These are phyloP conservation scores for Groenewaldozyma auringiensis DNA, from an alignment of 1,139 yeast species.

Conservation along the genomic window DNA sequence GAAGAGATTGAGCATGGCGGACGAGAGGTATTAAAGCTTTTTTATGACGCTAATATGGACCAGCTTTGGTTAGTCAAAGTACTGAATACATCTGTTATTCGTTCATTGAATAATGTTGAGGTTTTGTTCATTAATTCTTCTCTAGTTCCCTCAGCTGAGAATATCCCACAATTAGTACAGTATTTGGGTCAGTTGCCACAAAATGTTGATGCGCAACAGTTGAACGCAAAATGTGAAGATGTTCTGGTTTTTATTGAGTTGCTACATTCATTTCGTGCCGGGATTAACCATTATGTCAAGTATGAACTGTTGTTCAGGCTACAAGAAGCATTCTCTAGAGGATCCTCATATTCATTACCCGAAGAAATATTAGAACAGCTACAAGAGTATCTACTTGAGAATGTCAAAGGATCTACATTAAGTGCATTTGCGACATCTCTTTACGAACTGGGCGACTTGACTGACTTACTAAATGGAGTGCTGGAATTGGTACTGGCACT, in stretches of 20 bases:
- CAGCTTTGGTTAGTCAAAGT: constrained; percentile 19
- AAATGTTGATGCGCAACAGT: constrained; percentile 6
- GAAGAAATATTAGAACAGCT: constrained; percentile 1
- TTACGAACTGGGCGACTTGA: constrained; percentile 17
- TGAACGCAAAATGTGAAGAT: constrained; percentile 7
- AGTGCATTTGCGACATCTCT: constrained; percentile 17
- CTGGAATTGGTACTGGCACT: constrained; percentile 1
- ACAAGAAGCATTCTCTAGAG: constrained; percentile 14
- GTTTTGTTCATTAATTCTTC: constrained; percentile 19
- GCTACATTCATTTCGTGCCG: constrained; percentile 13
- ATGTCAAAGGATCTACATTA: constrained; percentile 17
- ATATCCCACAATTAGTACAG: background rate
- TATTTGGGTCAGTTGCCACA: constrained; percentile 6
- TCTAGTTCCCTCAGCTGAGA: constrained; percentile 14
- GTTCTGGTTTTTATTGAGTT: constrained; percentile 16
- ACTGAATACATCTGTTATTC: constrained; percentile 18
- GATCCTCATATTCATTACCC: background rate
- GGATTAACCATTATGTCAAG: constrained; percentile 9
- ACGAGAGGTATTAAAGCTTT: constrained; percentile 46
- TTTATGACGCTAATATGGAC: constrained; percentile 18
- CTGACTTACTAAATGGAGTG: constrained; percentile 8
- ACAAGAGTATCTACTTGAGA: constrained; percentile 17
- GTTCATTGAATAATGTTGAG: constrained; percentile 20
- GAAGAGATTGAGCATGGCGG: constrained; percentile 55
- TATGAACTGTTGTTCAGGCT: constrained; percentile 11